Conservation (phyloP, 331 rosid species). For the Saraca asoca region DNA sequence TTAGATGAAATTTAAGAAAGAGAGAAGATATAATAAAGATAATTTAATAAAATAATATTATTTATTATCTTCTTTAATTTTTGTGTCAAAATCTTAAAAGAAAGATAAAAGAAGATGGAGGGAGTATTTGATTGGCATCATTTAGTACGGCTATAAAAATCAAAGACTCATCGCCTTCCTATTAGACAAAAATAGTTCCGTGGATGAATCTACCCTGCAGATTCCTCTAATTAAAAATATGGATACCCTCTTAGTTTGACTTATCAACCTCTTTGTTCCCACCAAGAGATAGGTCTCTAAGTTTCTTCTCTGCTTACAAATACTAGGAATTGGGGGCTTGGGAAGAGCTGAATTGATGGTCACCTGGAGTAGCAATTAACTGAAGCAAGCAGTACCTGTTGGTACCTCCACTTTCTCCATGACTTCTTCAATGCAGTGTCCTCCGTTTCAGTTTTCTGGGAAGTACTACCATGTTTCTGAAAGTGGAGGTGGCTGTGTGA, state of each 20-base stretch:
- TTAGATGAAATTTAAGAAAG: too few species aligned
- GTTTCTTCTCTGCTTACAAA: conserved; percentile 6
- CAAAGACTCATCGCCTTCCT: conserved; percentile 13
- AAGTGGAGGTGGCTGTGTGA: conserved; percentile 59
- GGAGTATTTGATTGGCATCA: background rate
- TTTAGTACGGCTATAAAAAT: background rate
- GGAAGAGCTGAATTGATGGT: conserved; percentile 10
- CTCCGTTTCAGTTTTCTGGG: conserved; percentile 67
- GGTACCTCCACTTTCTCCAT: conserved; percentile 26
- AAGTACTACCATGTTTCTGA: conserved; percentile 60
- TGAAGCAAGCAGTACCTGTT: conserved; percentile 8
- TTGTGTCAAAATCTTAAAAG: too few species aligned
- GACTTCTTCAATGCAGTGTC: conserved; percentile 60
- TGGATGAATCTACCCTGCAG: conserved; percentile 29
- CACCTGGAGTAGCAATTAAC: background rate
- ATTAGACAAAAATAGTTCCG: conserved; percentile 8
- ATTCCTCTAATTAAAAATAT: conserved; percentile 31
- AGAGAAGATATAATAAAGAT: too few species aligned
- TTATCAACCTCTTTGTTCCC: conserved; percentile 21
- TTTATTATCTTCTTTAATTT: too few species aligned
- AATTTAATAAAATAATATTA: too few species aligned
- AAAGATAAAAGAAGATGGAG: too few species aligned
- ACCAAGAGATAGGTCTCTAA: conserved; percentile 32
- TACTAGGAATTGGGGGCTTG: conserved; percentile 9
- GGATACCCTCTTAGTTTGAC: conserved; percentile 45